A percentile compares a stretch with the other conserved stretches of the same genome.
These are phyloP conservation scores for Huntiella savannae DNA, from an alignment of 2,329 filamentous ascomycete genomes.

Conservation along the genomic window DNA sequence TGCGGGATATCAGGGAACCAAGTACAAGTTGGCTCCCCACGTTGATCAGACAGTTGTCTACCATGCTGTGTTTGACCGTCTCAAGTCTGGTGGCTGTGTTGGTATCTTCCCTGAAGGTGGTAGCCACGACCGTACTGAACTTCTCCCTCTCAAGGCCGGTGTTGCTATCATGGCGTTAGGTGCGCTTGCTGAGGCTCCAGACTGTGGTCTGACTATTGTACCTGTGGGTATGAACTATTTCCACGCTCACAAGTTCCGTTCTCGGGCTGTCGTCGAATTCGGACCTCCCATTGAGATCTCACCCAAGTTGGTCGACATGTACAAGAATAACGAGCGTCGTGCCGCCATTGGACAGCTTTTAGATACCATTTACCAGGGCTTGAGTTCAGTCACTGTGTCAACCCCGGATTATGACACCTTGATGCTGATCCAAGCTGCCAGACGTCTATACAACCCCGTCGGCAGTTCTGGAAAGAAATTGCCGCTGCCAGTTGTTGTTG, in stretches of 20 bases:
- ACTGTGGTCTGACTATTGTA: constrained; percentile 83
- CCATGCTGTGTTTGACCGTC: constrained; percentile 71
- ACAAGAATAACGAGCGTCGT: constrained; percentile 62
- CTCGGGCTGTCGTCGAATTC: constrained; percentile 87
- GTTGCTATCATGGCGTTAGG: constrained; percentile 96
- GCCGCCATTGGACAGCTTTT: constrained; percentile 74
- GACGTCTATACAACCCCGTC: constrained; percentile 70
- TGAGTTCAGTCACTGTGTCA: constrained; percentile 78
- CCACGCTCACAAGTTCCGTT: constrained; percentile 95
- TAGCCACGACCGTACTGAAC: constrained; percentile 81
- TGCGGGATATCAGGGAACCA: constrained; percentile 53
- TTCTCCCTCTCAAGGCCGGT: constrained; percentile 84
- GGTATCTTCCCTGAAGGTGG: constrained; percentile 96
- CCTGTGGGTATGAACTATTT: constrained; percentile 99
- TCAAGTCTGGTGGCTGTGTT: constrained; percentile 70
- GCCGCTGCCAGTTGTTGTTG: constrained; percentile 77
- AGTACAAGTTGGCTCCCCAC: constrained; percentile 77
- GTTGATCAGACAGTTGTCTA: constrained; percentile 91
- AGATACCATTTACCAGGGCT: constrained; percentile 67
- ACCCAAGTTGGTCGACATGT: constrained; percentile 63
- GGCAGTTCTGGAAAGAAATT: constrained; percentile 63
- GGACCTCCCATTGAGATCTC: constrained; percentile 77
- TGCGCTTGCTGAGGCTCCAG: constrained; percentile 63
- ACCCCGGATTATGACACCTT: constrained; percentile 89
- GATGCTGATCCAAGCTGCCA: constrained; percentile 88